Percentiles rank a stretch among this genome's conserved stretches.
Conservation (phyloP, 371 early-diverging fungal genomes). For the Mortierella sp. region DNA sequence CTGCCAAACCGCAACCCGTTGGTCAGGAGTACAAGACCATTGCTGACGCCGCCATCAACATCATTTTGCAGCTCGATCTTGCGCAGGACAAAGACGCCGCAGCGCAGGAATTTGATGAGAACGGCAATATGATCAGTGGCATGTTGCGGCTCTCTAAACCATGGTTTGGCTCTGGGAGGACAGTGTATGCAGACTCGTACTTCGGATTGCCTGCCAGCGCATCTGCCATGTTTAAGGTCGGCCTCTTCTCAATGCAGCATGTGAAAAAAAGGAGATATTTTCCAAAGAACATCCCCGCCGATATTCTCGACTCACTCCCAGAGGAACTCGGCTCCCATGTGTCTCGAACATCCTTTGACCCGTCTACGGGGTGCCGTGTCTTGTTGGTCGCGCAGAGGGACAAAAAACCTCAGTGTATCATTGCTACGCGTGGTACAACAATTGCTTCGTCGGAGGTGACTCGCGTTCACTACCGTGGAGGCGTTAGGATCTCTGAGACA, state of each 20-base stretch:
- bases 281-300: not conserved
- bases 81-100: constrained; percentile 5
- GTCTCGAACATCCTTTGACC: not conserved
- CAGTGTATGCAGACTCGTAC: constrained; percentile 8
- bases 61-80: constrained; percentile 7
- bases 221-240: not conserved
- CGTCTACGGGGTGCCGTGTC: not conserved
- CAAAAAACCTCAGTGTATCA: constrained; percentile 4
- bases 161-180: not conserved
- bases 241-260: constrained; percentile 8
- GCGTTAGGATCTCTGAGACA: not conserved
- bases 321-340: not conserved
- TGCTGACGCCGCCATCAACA: not conserved
- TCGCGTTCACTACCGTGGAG: not conserved
- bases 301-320: not conserved
- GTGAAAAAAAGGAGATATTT: constrained; percentile 9
- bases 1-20: constrained; percentile 7
- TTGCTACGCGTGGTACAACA: constrained; percentile 7
- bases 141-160: constrained; percentile 7
- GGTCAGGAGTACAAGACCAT: constrained; percentile 11
- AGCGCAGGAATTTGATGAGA: not conserved
- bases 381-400: constrained; percentile 2
- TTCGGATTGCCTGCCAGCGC: constrained; percentile 11
- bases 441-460: not conserved
- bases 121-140: constrained; percentile 1